Evolutionary conservation across 2,329 filamentous ascomycete genomes (phyloP), one percentile per base, ranked within the genome.

Genomic region (Verticillium klebahnii): DNA sequence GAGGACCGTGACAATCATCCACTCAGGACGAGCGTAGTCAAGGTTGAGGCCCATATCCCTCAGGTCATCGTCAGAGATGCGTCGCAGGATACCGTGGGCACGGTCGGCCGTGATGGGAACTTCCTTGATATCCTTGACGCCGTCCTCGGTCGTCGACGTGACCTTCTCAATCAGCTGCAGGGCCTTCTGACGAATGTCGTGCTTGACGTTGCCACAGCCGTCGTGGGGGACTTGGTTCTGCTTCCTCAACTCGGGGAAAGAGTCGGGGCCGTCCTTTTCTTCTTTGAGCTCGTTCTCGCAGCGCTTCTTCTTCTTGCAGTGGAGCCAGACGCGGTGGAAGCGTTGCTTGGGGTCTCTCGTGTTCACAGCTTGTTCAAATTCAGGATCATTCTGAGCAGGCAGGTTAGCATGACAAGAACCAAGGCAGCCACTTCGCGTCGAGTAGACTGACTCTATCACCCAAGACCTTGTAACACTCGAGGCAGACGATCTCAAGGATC

Each of bases 381-480:
- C 89, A 64, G 89, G 85, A 77, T 96, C 92, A 78, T 85, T 90
- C 92, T 96, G 74, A 79, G 75, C 78, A 74, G 75, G 70, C 69
- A 77, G 76, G 82, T 90, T 83, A 90, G 87, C 82, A 86, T 77
- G 77, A 73, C 45, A 76, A 79, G 78, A 79, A 73, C 72, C 73
- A 73, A 77, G 76, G 71, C 78, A 83, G 78, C 79, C 78, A 74
- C 72, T 75, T 81, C 82, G 82, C 81, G 82, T 61, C 73, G 72
- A 74, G 70, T 66, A 83, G 82, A 96, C 94, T 92, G 89, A 98
- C 94, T 89, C 92, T 91, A 86, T 98, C 93, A 80, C 93, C 90
- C 83, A 97, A 87, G 74, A 98, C 92, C 83, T 95, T 96, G 80
- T 93, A 94, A 84, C 96, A 99, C 78, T 96, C 97, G 81, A 97